Evolutionary conservation across 345 rosid species (phyloP), one percentile per base, ranked within the genome.

Genomic region (Linum usitatissimum): DNA sequence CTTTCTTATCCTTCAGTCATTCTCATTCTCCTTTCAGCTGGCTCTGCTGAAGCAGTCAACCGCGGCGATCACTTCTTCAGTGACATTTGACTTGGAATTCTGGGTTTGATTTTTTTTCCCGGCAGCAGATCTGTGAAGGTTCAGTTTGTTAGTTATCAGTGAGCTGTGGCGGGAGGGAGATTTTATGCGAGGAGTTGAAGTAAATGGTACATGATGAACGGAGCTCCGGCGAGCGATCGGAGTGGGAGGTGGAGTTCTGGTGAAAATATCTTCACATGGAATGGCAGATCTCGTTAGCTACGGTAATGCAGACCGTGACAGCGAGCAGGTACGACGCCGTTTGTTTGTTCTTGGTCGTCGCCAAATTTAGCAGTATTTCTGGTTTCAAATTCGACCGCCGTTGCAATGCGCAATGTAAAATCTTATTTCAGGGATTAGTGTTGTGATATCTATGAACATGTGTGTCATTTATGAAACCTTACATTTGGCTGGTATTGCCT

Each of bases 221-320:
- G 98, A 72, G 81, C 84, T 73, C 81, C 75, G 73, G 80, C 40
- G 82, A 80, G 79, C 72, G 84, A 86, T 86, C 92, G 87, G 73
- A 82, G 87, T 75, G 81, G 86, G 84, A 73, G 88, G 73, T 73
- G 83, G 77, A 66, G 69, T 77, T 80, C 74, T 70, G 80, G 88
- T 82, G 71, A 15, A 15, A 81, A 71, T 68, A 31, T 73, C 72
- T 64, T 84, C 96, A 80, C 89, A 92, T 92, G 96, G 98, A 92
- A 88, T 91, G 96, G 98, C 93, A 82, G 90, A 92, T 89, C 95
- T 85, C 84, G 83, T 77, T 87, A 80, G 86, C 85, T 86, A 83
- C 81, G 91, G 88, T 74, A 83, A 78, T 83, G 79, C 92, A 73
- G 83, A 78, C 56, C 95, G 95, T 61, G 89, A 88, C 77, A 83